Percentiles rank a stretch among this genome's conserved stretches.
Evolutionary conservation across 1,284 basidiomycete genomes (phyloP).

Genomic region (Lignosus rhinocerotis): DNA sequence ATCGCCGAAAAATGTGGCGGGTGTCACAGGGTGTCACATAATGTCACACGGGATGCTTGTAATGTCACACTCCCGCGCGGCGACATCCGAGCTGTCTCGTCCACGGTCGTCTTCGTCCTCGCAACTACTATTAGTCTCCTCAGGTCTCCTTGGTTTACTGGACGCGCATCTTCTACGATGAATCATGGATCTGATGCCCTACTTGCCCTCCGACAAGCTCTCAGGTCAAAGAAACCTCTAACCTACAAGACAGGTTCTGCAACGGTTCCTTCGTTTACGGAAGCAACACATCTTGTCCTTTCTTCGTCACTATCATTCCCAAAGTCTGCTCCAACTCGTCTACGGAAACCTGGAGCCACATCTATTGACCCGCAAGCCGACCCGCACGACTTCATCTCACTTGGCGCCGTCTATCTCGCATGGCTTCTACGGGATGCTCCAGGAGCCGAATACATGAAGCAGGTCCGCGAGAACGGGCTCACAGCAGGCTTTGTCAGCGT

Average conservation of each 20-base stretch:
- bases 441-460: conserved; percentile 85
- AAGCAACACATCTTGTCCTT: conserved; percentile 69
- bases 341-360: conserved; percentile 57
- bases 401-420: conserved; percentile 81
- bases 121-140: background rate
- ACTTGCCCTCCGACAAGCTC: conserved; percentile 54
- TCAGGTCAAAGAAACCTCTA: conserved; percentile 52
- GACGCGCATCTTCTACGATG: conserved; percentile 10
- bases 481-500: conserved; percentile 79
- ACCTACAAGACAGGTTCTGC: conserved; percentile 43
- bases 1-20: conserved; percentile 22
- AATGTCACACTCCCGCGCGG: background rate
- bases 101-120: background rate
- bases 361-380: conserved; percentile 39
- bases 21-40: background rate
- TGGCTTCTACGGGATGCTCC: conserved; percentile 74
- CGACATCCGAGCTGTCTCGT: background rate
- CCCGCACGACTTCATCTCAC: conserved; percentile 68
- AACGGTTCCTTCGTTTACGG: conserved; percentile 22
- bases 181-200: conserved; percentile 46
- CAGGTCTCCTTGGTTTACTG: background rate
- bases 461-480: conserved; percentile 73
- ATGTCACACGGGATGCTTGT: conserved; percentile 3
- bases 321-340: conserved; percentile 75
- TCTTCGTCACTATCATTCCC: conserved; percentile 53